Evolutionary conservation across 257 asterid species (phyloP), one percentile per base, ranked within the genome.

Genomic region (Hygrophila difformis): DNA sequence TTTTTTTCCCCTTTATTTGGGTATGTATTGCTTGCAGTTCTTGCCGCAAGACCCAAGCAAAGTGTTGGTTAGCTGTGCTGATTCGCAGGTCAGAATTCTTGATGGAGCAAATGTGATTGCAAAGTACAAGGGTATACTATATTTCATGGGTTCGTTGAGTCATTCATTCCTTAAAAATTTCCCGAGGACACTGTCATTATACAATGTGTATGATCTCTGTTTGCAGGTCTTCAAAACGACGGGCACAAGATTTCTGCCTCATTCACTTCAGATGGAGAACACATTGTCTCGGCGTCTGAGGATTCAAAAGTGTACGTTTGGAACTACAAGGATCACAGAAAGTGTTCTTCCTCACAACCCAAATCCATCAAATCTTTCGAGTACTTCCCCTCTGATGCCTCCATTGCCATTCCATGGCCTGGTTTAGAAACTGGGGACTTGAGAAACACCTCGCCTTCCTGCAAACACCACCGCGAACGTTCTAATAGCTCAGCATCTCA

Each of bases 51-150:
- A 89, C 24, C 59, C 80, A 2, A 77, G 72, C 62, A 89, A 79
- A 67, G 73, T 82, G 44, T 40, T 89, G 88, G 93, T 89, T 40
- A 77, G 88, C 35, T 82, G 76, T 57, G 88, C 94, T 18, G 94
- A 82, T 63, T 82, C 96, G 39, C 73, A 77, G 60, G 80, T 85
- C 61, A 73, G 88, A 78, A 61, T 89, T 53, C 50, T 89, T 11
- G 63, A 68, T 14, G 86, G 91, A 53, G 45, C 34, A 64, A 62
- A 78, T 56, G 82, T 89, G 47, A 53, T 85, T 6, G 62, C 67
- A 39, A 89, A 85, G 62, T 85, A 66, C 75, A 89, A 59, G 72
- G 96, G 97, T 82, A 53, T 29, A 37, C 34, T 22, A 37, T 18
- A 18, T 16, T 39, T 39, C 33, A 24, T 43, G 22, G 11, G n/a